Base-by-base conservation (phyloP, 176 grass and related monocot species). In the Cenchrus americanus region DNA sequence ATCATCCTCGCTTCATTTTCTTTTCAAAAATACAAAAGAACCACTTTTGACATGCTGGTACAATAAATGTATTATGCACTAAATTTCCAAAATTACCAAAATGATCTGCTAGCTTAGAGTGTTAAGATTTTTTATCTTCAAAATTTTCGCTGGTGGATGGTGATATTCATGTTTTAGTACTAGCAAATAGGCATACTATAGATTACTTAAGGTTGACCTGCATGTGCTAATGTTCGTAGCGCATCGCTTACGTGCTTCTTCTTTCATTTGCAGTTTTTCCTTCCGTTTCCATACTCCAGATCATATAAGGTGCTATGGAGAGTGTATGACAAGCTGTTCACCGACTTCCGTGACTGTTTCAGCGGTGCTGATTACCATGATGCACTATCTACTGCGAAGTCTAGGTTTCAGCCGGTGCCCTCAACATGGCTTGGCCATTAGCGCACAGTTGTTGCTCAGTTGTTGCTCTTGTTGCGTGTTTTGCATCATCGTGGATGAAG, bases 321-420 rank as follows among this genome's bases (percentile, higher is more conserved):
- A 81, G 93, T 95, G 83, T 98, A 87, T 59, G 96, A 98, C 78
- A 98, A 95, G 83, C 80, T 98, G 55, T 92, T 98, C 75, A 98
- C 96, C 0, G 96, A 98, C 80, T 98, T 98, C 82, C 86, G 93
- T 11, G 93, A 98, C 80, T 98, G 96, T 80, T 90, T 98, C 50
- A 94, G 24, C 37, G 51, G 51, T n/a, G 66, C 52, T 19, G 91
- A 95, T 70, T 98, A 98, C 69, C 87, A 84, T 84, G 92, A 90
- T 46, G 79, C 89, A 8, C 72, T 98, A 63, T 90, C 91, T 46
- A 80, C 72, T 81, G 91, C 93, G 48, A 98, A 94, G 81, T 85
- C 93, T 27, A 95, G 87, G 77, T 98, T 98, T 89, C 91, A 88
- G 75, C 89, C 89, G 23, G 85, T 98, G 24, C 96, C 96, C 48